Evolutionary conservation across 2,329 filamentous ascomycete species (phyloP).

Genomic region (Didymella glomerata): DNA sequence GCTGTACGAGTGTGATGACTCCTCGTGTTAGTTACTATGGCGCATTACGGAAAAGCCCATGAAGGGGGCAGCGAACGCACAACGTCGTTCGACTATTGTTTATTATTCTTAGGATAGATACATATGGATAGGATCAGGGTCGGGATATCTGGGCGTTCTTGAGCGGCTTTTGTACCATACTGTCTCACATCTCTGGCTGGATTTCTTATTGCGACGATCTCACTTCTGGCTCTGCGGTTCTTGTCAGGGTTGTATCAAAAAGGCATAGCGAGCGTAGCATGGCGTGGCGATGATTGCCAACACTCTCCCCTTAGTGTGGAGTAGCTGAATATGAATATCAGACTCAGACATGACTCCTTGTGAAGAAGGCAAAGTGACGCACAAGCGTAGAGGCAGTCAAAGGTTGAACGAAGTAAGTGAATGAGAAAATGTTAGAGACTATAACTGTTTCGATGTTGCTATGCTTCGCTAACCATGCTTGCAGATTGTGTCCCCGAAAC

Average conservation of each 20-base stretch:
- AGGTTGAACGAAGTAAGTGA: not conserved
- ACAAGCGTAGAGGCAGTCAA: not conserved
- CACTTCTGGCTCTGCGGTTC: slow-evolving; percentile 8
- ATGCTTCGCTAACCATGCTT: slow-evolving; percentile 10
- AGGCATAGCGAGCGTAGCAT: slow-evolving; percentile 18
- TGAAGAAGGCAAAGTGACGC: not conserved
- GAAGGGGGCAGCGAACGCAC: not conserved
- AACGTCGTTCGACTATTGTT: slow-evolving; percentile 9
- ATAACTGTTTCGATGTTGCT: not conserved
- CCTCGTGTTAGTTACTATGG: slow-evolving; percentile 8
- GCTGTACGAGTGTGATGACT: slow-evolving; percentile 22
- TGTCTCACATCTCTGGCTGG: slow-evolving; percentile 14
- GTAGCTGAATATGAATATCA: slow-evolving; percentile 3
- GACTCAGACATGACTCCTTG: not conserved
- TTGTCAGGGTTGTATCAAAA: slow-evolving; percentile 18
- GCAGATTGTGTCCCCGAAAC: not conserved
- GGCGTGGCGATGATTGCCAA: slow-evolving; percentile 16
- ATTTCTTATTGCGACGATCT: slow-evolving; percentile 6
- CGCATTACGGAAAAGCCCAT: not conserved
- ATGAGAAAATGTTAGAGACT: not conserved
- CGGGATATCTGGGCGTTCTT: slow-evolving; percentile 7
- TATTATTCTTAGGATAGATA: slow-evolving; percentile 12
- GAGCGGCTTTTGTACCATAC: slow-evolving; percentile 18
- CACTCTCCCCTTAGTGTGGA: slow-evolving; percentile 19
- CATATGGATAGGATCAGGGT: slow-evolving; percentile 4